A percentile compares a stretch with the other conserved stretches of the same genome.
Conservation (phyloP, 108 stramenopile genomes). For the Cyclotella cryptica region DNA sequence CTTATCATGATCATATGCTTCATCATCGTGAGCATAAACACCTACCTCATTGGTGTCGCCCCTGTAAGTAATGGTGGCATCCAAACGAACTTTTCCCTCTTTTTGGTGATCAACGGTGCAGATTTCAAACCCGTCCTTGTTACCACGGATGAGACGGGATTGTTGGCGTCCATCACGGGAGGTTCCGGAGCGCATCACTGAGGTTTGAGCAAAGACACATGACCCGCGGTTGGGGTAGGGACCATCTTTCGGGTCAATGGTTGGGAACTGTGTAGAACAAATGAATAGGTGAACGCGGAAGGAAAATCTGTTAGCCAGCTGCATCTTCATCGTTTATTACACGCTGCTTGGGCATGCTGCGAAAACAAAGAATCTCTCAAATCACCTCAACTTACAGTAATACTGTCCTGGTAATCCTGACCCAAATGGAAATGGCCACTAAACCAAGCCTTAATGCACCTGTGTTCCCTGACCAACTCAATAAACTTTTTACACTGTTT, state of each 20-base stretch:
- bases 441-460: slow-evolving; percentile 92
- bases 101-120: slow-evolving; percentile 92
- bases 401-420: slow-evolving; percentile 70
- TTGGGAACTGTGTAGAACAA: slow-evolving; percentile 53
- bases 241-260: slow-evolving; percentile 66
- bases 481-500: slow-evolving; percentile 75
- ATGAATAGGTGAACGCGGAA: not conserved
- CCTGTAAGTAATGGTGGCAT: slow-evolving; percentile 64
- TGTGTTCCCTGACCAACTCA: slow-evolving; percentile 79
- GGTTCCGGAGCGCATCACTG: slow-evolving; percentile 85
- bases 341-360: too few species aligned
- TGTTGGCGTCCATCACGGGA: slow-evolving; percentile 89
- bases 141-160: slow-evolving; percentile 87
- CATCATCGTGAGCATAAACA: slow-evolving; percentile 81
- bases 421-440: slow-evolving; percentile 95
- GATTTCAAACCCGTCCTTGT: slow-evolving; percentile 84
- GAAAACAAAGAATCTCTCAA: not conserved
- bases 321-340: too few species aligned
- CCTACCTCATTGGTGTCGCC: slow-evolving; percentile 64
- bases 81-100: slow-evolving; percentile 69
- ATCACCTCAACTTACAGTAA: slow-evolving; percentile 40
- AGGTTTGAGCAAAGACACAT: slow-evolving; percentile 85
- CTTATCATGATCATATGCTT: slow-evolving; percentile 77
- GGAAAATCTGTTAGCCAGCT: not conserved
- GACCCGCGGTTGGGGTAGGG: slow-evolving; percentile 79